A percentile compares a stretch with the other conserved stretches of the same genome.
These are phyloP conservation scores for Apocynum venetum DNA, from an alignment of 257 asterid species.

Conservation along the genomic window DNA sequence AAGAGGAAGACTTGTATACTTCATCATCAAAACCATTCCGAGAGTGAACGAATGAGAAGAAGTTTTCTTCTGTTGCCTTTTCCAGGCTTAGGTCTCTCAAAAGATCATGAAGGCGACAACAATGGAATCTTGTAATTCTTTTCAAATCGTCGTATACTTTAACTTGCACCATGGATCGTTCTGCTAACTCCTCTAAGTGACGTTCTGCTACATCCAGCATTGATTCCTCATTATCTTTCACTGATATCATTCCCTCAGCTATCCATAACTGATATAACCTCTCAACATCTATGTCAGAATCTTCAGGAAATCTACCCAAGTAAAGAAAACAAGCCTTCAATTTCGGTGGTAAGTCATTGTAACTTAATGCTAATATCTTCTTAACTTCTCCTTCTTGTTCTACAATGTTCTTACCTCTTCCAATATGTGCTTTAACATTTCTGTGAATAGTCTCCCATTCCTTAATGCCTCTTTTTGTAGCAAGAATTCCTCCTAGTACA, in stretches of 20 bases:
- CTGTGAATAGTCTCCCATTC: no score
- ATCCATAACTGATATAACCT: background rate
- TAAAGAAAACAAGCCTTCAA: no score
- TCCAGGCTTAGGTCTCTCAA: background rate
- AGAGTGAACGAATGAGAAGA: background rate
- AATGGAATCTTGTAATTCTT: background rate
- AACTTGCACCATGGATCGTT: background rate
- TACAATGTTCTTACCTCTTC: no score
- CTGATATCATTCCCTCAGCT: constrained; percentile 3
- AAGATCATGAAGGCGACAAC: constrained; percentile 7
- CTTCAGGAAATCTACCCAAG: no score
- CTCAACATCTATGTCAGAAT: no score
- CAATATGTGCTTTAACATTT: no score
- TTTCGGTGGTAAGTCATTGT: no score
- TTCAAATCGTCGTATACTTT: background rate
- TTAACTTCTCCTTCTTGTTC: no score
- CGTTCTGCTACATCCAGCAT: background rate
- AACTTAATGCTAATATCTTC: no score
- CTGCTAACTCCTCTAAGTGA: no score
- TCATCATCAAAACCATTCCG: no score
- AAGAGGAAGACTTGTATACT: no score
- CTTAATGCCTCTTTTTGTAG: background rate
- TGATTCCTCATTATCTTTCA: constrained; percentile 1
- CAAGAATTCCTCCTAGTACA: constrained; percentile 14
- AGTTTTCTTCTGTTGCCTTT: constrained; percentile 10